A percentile compares a stretch with the other conserved stretches of the same genome.
phyloP scores from a whole-genome alignment of 31 red algal genomes.

The Endocladia muricata region DNA sequence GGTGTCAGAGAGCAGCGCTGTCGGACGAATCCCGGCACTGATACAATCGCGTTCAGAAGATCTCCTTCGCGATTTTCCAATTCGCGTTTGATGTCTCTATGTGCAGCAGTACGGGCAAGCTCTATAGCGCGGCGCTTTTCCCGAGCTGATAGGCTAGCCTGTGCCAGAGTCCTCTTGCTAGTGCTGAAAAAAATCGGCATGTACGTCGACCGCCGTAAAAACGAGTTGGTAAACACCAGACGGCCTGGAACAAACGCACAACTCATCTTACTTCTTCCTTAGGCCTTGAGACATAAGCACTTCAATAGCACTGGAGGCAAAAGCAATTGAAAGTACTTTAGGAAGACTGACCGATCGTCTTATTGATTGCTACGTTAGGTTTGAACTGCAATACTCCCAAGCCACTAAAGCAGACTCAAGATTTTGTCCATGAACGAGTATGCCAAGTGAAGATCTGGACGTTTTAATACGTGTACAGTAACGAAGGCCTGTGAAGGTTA shows the following conservation, averaged over 20 bases:
- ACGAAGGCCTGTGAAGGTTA: too few relatives aligned
- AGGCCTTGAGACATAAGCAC: too few relatives aligned
- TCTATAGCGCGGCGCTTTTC: slow-evolving; percentile 13
- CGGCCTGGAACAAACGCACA: background rate
- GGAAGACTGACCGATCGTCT: too few relatives aligned
- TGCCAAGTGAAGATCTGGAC: too few relatives aligned
- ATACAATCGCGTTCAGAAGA: slow-evolving; percentile 38
- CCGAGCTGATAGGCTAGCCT: slow-evolving; percentile 10
- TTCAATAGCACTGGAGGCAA: too few relatives aligned
- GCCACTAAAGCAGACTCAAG: too few relatives aligned
- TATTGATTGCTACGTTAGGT: too few relatives aligned
- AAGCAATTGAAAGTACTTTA: too few relatives aligned
- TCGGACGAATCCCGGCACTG: slow-evolving; percentile 31
- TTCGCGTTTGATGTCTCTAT: slow-evolving; percentile 18
- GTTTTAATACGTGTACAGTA: too few relatives aligned
- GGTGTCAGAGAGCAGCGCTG: slow-evolving; percentile 43
- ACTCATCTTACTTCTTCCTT: background rate
- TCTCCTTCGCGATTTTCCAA: background rate
- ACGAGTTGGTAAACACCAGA: background rate
- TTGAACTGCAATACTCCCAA: too few relatives aligned
- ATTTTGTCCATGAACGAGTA: too few relatives aligned
- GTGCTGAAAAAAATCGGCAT: background rate
- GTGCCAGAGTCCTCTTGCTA: background rate
- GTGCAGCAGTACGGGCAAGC: slow-evolving; percentile 17
- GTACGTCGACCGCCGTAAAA: background rate